Evolutionary conservation across 2,329 filamentous ascomycete species (phyloP).

Genomic region (Colletotrichum sansevieriae): DNA sequence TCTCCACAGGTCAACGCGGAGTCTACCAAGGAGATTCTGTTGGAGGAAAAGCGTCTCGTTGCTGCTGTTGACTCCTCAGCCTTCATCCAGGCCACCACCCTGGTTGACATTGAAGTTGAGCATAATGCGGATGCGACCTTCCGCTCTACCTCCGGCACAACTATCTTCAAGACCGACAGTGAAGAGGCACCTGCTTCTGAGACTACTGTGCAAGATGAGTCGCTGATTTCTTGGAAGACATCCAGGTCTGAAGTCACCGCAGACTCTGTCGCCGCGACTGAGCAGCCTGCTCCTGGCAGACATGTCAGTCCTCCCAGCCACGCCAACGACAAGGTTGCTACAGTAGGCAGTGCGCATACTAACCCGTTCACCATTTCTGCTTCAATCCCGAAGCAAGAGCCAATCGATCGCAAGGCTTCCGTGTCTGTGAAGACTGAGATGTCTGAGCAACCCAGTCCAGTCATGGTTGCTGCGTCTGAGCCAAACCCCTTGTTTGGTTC

Average conservation of each 20-base stretch:
- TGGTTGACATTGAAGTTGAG: too few species aligned
- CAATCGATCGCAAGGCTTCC: neutral
- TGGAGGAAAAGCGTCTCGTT: neutral
- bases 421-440: neutral
- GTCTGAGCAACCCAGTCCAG: neutral
- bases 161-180: neutral
- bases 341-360: neutral
- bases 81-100: too few species aligned
- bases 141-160: too few species aligned
- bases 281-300: neutral
- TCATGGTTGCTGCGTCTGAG: neutral
- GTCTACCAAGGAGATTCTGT: neutral
- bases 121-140: too few species aligned
- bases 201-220: neutral
- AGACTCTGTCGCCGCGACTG: neutral
- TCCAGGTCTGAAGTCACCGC: neutral
- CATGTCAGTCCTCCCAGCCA: neutral
- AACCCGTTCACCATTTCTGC: neutral
- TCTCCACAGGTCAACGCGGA: neutral
- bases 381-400: neutral
- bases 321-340: neutral
- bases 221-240: conserved; percentile 1
- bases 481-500: neutral
- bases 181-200: neutral
- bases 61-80: too few species aligned